These are phyloP conservation scores for Chlorella sp. DNA, from an alignment of 139 green algal genomes.

Conservation along the genomic window DNA sequence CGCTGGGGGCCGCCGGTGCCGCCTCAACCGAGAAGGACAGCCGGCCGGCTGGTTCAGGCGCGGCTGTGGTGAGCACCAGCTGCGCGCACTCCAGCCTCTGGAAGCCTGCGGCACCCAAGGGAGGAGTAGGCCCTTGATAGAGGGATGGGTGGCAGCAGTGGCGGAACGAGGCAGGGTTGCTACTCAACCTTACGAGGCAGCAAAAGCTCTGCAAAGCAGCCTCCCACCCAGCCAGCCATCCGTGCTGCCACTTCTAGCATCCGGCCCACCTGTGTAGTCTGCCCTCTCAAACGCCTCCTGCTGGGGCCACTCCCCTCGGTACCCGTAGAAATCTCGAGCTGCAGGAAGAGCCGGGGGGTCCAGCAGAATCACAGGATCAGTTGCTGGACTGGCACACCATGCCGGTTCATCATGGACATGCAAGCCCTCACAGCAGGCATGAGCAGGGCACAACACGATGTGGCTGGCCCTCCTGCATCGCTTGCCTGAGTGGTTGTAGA, in stretches of 20 bases:
- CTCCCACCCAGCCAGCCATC: too few relatives aligned
- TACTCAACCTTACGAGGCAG: too few relatives aligned
- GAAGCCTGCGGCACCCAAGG: background rate
- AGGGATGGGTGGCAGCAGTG: background rate
- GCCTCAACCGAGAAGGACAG: constrained; percentile 14
- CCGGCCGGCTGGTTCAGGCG: background rate
- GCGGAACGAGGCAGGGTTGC: too few relatives aligned
- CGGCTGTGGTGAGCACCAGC: constrained; percentile 24
- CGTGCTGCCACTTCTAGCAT: background rate
- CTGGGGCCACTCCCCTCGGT: constrained; percentile 32
- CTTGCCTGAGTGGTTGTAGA: constrained; percentile 21
- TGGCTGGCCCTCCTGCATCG: too few relatives aligned
- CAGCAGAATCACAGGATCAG: too few relatives aligned
- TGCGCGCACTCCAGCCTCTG: constrained; percentile 22
- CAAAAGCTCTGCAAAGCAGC: too few relatives aligned
- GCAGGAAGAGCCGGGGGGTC: background rate
- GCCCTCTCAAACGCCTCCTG: constrained; percentile 1
- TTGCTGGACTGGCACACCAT: too few relatives aligned
- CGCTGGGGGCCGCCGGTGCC: background rate
- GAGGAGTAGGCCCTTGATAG: background rate
- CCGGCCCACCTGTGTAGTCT: constrained; percentile 35
- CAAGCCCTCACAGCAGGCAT: too few relatives aligned
- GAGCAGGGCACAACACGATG: background rate
- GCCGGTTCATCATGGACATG: too few relatives aligned
- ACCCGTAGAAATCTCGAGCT: constrained; percentile 33